Evolutionary conservation across 2,329 filamentous ascomycete genomes (phyloP).

Genomic region (Fusarium proliferatum): DNA sequence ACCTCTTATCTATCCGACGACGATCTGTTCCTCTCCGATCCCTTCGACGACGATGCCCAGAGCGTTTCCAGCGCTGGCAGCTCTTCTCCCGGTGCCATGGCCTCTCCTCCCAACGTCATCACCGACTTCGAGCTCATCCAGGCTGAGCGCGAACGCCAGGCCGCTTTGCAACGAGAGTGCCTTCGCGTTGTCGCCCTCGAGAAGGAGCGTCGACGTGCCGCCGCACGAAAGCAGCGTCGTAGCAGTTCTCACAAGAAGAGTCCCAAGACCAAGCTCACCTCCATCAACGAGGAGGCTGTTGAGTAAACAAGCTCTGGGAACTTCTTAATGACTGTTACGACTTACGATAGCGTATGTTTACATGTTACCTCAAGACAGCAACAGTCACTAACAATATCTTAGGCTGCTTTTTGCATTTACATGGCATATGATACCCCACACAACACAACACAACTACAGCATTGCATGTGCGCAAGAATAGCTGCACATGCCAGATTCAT

Average conservation of each 20-base stretch:
- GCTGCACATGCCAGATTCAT: constrained; percentile 37
- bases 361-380: neutral
- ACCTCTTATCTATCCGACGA: constrained; percentile 72
- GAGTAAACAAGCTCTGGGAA: constrained; percentile 52
- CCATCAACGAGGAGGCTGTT: constrained; percentile 57
- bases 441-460: constrained; percentile 17
- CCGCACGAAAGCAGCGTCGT: constrained; percentile 52
- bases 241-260: constrained; percentile 60
- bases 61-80: constrained; percentile 60
- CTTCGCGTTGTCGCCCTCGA: constrained; percentile 62
- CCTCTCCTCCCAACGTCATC: constrained; percentile 52
- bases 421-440: constrained; percentile 38
- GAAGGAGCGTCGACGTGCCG: constrained; percentile 64
- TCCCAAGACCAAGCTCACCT: constrained; percentile 59
- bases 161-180: constrained; percentile 63
- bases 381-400: constrained; percentile 32
- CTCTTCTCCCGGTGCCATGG: constrained; percentile 49
- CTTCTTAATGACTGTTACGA: constrained; percentile 46
- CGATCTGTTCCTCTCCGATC: constrained; percentile 66
- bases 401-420: constrained; percentile 43
- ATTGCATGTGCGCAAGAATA: constrained; percentile 35
- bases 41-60: constrained; percentile 62
- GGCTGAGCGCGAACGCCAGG: constrained; percentile 61
- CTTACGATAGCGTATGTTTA: constrained; percentile 43
- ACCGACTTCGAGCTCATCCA: constrained; percentile 62